phyloP scores from a whole-genome alignment of 78 protist species.

The Mantamonas sphyraenae region DNA sequence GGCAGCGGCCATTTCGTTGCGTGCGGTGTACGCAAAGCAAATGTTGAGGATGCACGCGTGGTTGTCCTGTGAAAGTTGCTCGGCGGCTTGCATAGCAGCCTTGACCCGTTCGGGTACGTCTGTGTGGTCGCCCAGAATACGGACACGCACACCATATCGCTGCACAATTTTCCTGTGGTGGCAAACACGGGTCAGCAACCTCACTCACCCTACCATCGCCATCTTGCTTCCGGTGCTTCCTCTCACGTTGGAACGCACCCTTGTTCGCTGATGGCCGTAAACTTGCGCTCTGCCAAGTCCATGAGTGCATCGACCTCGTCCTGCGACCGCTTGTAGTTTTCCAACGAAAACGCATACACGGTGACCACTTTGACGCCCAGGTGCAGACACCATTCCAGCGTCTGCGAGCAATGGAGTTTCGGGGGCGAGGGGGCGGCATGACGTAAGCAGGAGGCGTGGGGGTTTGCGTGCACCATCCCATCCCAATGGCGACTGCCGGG shows the following conservation, averaged over 20 bases:
- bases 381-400: slow-evolving; percentile 62
- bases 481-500: no score
- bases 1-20: slow-evolving; percentile 55
- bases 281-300: slow-evolving; percentile 52
- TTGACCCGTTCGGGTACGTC: slow-evolving; percentile 22
- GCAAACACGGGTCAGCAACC: not conserved
- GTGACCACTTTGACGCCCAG: slow-evolving; percentile 69
- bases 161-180: not conserved
- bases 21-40: slow-evolving; percentile 73
- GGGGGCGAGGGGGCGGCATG: not conserved
- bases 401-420: no score
- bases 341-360: slow-evolving; percentile 82
- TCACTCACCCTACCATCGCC: not conserved
- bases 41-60: slow-evolving; percentile 37
- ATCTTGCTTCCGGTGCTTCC: slow-evolving; percentile 7
- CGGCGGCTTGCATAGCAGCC: not conserved
- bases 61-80: not conserved
- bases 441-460: no score
- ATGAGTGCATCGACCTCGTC: slow-evolving; percentile 68
- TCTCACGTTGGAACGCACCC: not conserved
- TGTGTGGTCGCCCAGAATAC: slow-evolving; percentile 58
- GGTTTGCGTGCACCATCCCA: no score
- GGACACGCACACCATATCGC: slow-evolving; percentile 32
- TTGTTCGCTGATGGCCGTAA: not conserved
- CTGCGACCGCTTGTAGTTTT: slow-evolving; percentile 73